Evolutionary conservation across 2,329 filamentous ascomycete genomes (phyloP).

Genomic region (Stachybotrys echinatus): DNA sequence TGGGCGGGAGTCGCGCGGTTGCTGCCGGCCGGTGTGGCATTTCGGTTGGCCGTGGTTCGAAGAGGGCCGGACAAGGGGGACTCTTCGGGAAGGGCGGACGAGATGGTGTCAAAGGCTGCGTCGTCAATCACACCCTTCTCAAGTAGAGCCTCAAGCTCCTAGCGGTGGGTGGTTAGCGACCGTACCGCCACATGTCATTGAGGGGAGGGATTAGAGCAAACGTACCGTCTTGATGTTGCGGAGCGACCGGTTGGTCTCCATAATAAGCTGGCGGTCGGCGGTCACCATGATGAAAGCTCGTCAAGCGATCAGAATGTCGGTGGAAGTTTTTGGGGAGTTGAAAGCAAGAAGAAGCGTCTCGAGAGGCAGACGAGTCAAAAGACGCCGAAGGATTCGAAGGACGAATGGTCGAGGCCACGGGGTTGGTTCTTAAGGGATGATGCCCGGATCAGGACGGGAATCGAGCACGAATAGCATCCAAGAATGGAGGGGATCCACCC

Average conservation of each 20-base stretch:
- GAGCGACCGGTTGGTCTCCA: slow-evolving; percentile 77
- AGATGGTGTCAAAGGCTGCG: slow-evolving; percentile 69
- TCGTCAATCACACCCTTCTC: slow-evolving; percentile 77
- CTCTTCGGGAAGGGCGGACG: slow-evolving; percentile 68
- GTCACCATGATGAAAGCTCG: slow-evolving; percentile 33
- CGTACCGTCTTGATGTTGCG: slow-evolving; percentile 80
- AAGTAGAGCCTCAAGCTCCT: slow-evolving; percentile 89
- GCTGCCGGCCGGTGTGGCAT: slow-evolving; percentile 24
- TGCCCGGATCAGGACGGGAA: neutral
- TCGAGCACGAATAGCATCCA: neutral
- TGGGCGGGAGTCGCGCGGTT: slow-evolving; percentile 24
- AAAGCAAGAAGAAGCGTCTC: neutral
- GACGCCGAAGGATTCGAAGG: too few species aligned
- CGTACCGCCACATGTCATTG: neutral
- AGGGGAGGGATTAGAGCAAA: neutral
- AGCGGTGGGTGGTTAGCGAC: neutral
- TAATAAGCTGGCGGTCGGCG: slow-evolving; percentile 52
- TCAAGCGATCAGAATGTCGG: neutral
- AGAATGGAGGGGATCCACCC: too few species aligned
- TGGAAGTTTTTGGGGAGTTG: neutral
- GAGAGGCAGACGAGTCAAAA: neutral
- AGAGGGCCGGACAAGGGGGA: slow-evolving; percentile 49
- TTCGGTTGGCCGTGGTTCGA: slow-evolving; percentile 30
- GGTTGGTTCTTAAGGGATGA: neutral
- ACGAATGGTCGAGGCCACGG: neutral